Evolutionary conservation across 192 early-diverging fungal species (phyloP), one percentile per base, ranked within the genome.

Genomic region (Spizellomyces sp.): DNA sequence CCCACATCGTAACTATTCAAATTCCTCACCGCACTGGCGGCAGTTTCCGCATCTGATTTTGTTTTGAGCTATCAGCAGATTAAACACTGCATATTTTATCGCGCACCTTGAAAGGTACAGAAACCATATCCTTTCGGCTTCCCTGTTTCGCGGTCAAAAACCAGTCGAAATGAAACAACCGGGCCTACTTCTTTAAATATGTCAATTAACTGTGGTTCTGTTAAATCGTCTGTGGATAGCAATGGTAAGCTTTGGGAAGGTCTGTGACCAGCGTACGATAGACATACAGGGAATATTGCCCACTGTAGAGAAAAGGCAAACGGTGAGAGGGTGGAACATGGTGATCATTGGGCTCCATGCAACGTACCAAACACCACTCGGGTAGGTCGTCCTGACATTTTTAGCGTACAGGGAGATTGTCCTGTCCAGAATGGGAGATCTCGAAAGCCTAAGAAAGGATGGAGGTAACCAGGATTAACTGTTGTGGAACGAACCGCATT

Each of bases 101-200:
- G 46, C 45, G 12, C 64, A 90, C 90, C 90, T 64, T 90, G 84
- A 52, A 88, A 98, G 72, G 95, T 92, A 67, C 94, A 95, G 80
- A 96, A 96, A 15, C 96, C 96, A 83, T 90, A 99, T 12, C 96
- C 96, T 66, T 93, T 92, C 17, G 96, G 89, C 77, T 94, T 89
- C 74, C 91, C 85, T 56, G 88, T 85, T 8, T 95, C 93, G 19
- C 90, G 84, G 70, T 99, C 96, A 77, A 99, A 99, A 4, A 99
- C 88, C 7, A 99, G 86, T 63, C 93, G 86, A 55, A 84, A 82
- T 17, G 59, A 67, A 0, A 80, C 69, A 15, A 84, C 79, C 17
- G 94, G 93, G 15, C 96, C 96, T 9, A 94, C 96, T 70, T 94
- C 90, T 66, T 90, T 92, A 64, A 99, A 96, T 47, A 98, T 91